Evolutionary conservation across 805 yeast genomes (phyloP).

Genomic region (Ascoidea rubescens): DNA sequence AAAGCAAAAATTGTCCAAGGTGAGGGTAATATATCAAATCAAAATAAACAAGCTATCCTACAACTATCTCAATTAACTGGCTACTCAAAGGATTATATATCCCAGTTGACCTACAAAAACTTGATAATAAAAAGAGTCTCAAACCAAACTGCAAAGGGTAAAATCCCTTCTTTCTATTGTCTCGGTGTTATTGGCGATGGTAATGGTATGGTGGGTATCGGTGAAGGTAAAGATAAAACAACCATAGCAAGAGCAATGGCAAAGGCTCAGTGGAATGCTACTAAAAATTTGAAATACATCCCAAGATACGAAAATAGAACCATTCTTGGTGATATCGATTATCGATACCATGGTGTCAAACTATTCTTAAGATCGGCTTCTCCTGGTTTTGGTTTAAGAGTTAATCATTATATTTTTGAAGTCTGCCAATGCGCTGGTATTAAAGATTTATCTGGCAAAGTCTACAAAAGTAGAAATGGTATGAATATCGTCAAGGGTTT

Average conservation of each 20-base stretch:
- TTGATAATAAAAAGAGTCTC: conserved; percentile 68
- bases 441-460: conserved; percentile 83
- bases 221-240: conserved; percentile 83
- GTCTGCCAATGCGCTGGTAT: conserved; percentile 90
- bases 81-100: conserved; percentile 45
- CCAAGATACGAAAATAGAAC: conserved; percentile 90
- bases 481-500: conserved; percentile 91
- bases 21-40: conserved; percentile 11
- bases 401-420: conserved; percentile 80
- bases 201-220: conserved; percentile 88
- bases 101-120: conserved; percentile 48
- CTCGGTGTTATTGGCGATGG: conserved; percentile 85
- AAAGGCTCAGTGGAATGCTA: conserved; percentile 90
- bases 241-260: conserved; percentile 61
- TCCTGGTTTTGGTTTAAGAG: conserved; percentile 87
- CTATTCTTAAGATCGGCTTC: conserved; percentile 77
- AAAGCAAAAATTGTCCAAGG: conserved; percentile 8
- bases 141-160: conserved; percentile 88
- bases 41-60: conserved; percentile 26
- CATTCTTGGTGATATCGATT: conserved; percentile 67
- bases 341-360: conserved; percentile 78
- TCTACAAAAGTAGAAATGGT: conserved; percentile 82
- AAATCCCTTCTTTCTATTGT: conserved; percentile 68
- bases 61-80: conserved; percentile 55
- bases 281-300: conserved; percentile 65